Percentiles rank a stretch among this genome's conserved stretches.
Evolutionary conservation across 148 eudicot species (phyloP).

Genomic region (Mesembryanthemum crystallinum): DNA sequence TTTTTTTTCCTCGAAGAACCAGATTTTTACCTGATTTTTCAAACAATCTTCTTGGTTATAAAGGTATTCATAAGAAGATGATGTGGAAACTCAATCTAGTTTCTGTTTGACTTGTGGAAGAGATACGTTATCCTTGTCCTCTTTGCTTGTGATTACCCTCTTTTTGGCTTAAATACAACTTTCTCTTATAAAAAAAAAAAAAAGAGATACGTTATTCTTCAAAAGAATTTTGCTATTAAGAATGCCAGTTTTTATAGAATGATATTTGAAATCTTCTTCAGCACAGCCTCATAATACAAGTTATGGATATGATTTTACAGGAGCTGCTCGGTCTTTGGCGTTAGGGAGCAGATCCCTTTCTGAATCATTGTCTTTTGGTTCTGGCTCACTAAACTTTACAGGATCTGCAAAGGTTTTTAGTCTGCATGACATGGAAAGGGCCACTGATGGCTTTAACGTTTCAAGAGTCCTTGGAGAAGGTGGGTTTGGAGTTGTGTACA

Average conservation of each 20-base stretch:
- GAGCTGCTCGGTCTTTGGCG: slow-evolving; percentile 40
- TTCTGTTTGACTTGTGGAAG: neutral
- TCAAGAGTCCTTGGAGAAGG: slow-evolving; percentile 83
- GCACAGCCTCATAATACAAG: neutral
- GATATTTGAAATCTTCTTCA: neutral
- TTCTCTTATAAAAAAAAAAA: no score
- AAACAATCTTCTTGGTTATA: no score
- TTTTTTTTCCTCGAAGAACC: no score
- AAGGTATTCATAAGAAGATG: no score
- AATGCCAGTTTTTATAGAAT: neutral
- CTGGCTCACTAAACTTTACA: slow-evolving; percentile 51
- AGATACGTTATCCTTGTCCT: neutral
- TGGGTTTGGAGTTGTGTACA: slow-evolving; percentile 92
- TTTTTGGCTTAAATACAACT: no score
- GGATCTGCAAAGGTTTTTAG: slow-evolving; percentile 73
- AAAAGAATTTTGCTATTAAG: neutral
- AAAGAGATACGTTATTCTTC: no score
- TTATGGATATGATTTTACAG: slow-evolving; percentile 35
- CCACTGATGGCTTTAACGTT: slow-evolving; percentile 60
- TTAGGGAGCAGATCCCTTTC: slow-evolving; percentile 49
- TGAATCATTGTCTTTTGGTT: slow-evolving; percentile 55
- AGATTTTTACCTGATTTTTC: no score
- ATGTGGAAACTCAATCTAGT: neutral
- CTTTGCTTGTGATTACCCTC: no score
- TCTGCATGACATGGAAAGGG: slow-evolving; percentile 61